Conservation (phyloP, 345 rosid species). For the Brassica rapa region DNA sequence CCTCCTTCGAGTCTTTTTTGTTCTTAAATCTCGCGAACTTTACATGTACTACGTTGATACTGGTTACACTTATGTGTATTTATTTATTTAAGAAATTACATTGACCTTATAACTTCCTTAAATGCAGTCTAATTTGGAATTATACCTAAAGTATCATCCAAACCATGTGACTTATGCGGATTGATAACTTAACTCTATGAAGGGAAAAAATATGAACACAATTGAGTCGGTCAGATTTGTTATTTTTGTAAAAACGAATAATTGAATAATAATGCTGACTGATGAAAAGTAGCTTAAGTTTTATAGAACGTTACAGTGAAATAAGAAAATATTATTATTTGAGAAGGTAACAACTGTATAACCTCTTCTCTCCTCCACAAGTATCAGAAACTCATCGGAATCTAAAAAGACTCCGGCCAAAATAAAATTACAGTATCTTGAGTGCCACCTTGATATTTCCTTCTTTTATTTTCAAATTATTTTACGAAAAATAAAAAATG, state of each 20-base stretch:
- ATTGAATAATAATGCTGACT: neutral
- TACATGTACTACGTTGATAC: conserved; percentile 21
- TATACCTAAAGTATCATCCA: neutral
- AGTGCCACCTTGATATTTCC: conserved; percentile 27
- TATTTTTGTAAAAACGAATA: neutral
- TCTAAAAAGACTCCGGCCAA: conserved; percentile 35
- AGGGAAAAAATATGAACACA: neutral
- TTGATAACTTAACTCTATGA: neutral
- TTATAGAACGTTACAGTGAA: neutral
- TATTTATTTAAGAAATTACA: neutral
- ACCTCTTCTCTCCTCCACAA: conserved; percentile 20
- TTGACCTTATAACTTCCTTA: neutral
- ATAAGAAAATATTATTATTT: neutral
- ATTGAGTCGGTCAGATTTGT: neutral
- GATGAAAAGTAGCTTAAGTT: neutral
- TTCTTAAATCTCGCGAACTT: conserved; percentile 18
- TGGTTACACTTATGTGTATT: neutral
- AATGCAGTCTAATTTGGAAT: neutral
- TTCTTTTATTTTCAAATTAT: conserved; percentile 39
- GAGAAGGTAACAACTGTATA: conserved; percentile 28
- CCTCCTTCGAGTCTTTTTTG: neutral
- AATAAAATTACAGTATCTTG: conserved; percentile 38
- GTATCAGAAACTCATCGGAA: conserved; percentile 32
- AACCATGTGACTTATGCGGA: neutral
- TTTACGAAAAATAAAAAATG: conserved; percentile 27